Evolutionary conservation across 2,329 filamentous ascomycete species (phyloP), one percentile per base, ranked within the genome.

Genomic region (Ciborinia camelliae): DNA sequence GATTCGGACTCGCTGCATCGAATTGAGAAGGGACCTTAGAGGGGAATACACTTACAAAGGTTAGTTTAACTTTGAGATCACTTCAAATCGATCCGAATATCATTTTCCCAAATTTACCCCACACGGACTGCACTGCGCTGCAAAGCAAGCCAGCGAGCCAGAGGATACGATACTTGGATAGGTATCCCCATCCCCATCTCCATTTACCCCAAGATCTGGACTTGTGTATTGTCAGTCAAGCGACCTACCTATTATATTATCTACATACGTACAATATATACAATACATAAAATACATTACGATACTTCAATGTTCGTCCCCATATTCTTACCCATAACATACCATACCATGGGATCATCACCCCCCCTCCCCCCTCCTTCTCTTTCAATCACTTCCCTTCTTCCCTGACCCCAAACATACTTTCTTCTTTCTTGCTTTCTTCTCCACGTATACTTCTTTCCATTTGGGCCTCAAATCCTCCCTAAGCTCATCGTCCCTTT

Each of bases 31-130:
- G 39, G 28, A 59, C 28, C 41, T 58, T n/a, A 47, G 55, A 59
- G 41, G 55, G 15, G 43, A 59, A 59, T 58, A 58, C 28, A 58
- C 55, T 58, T 35, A 47, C 41, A 47, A 59, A 59, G 55, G 55
- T 59, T 47, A 59, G 55, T 59, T 58, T 35, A 26, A 47, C 55
- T 59, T 47, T 35, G 43, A 59, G 41, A 47, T 47, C 55, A 35
- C 43, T 47, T 59, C 41, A 26, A 26, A 26, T 47, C 47, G 54
- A 58, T 58, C 35, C 39, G 54, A 45, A 32, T 45, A 58, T 58
- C 54, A 58, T 45, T 58, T 58, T 45, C 39, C 28, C n/a, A 58
- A n/a, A 20, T 32, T 23, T 59, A 59, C 55, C n/a, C 41, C 55
- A 59, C 41, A 59, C 41, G 14, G 47, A 59, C 55, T 59, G 39